Conservation (phyloP, 2,329 filamentous ascomycete genomes). For the Diplodia mutila region DNA sequence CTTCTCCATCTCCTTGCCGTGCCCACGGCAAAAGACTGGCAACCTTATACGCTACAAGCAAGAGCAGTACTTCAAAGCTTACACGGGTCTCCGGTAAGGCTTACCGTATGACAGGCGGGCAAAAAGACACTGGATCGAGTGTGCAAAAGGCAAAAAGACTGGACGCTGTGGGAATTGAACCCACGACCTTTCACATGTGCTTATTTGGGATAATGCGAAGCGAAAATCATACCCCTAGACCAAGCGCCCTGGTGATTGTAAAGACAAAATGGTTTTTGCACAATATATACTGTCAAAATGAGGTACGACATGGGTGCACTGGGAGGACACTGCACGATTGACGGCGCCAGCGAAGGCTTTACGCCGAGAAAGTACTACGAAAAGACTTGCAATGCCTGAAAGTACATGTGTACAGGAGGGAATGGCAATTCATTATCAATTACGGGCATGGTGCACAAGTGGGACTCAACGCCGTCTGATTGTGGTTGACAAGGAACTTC, state of each 20-base stretch:
- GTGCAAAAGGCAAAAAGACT: conserved; percentile 26
- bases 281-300: not conserved
- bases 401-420: too few species aligned
- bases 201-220: conserved; percentile 38
- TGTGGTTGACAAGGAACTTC: not conserved
- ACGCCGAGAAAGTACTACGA: not conserved
- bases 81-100: not conserved
- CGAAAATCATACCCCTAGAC: conserved; percentile 47
- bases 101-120: too few species aligned
- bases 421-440: not conserved
- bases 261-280: accelerated
- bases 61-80: too few species aligned
- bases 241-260: conserved; percentile 33
- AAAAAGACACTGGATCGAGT: not conserved
- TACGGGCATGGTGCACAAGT: not conserved
- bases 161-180: conserved; percentile 47
- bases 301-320: too few species aligned
- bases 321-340: not conserved
- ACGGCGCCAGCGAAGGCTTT: not conserved
- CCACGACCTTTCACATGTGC: conserved; percentile 45
- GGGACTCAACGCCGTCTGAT: not conserved
- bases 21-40: too few species aligned
- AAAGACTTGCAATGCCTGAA: not conserved
- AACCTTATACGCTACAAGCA: too few species aligned
- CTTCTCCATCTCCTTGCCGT: too few species aligned